Evolutionary conservation across 2,329 filamentous ascomycete genomes (phyloP), one percentile per base, ranked within the genome.

Genomic region (Penicillium verrucosum): DNA sequence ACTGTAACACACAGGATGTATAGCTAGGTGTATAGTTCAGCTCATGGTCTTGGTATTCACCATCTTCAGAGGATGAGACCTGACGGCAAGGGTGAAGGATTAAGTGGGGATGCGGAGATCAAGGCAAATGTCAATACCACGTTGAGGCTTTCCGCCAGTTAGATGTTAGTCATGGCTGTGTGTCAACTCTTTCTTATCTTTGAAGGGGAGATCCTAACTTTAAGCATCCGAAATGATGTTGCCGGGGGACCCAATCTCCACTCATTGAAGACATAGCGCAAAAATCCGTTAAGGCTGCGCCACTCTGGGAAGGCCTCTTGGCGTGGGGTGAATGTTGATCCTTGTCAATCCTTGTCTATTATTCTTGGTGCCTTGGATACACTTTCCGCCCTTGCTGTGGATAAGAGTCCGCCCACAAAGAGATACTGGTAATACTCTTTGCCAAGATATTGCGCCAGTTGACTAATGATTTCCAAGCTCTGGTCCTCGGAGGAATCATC

Each of bases 301-400:
- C 53, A 56, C 54, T 14, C 18, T 38, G n/a, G n/a, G 12, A 46
- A 37, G 23, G 18, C 4, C 5, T 16, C 23, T 46, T 48, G 48
- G 48, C 54, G 54, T 56, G 48, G 54, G 48, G 29, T 46, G 45
- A 14, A 27, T 42, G 40, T 46, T 11, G 53, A 46, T 51, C 41
- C 44, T 34, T 46, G 44, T 34, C 30, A 30, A 46, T 34, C 29
- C 18, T 23, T 46, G 29, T 23, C 18, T 32, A 25, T 25, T 16
- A 45, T 41, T 27, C 37, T 40, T 42, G 44, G 49, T n/a, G 27
- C 14, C 44, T 47, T 48, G 44, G 27, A 23, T 16, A 11, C 47
- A 21, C n/a, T 23, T 36, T 54, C 30, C 45, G 38, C 52, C 38
- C 37, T 50, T 41, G n/a, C 25, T 21, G 32, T 5, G 47, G 40